A percentile compares a stretch with the other conserved stretches of the same genome.
phyloP scores from a whole-genome alignment of 345 rosid genomes.

The Corchorus capsularis region DNA sequence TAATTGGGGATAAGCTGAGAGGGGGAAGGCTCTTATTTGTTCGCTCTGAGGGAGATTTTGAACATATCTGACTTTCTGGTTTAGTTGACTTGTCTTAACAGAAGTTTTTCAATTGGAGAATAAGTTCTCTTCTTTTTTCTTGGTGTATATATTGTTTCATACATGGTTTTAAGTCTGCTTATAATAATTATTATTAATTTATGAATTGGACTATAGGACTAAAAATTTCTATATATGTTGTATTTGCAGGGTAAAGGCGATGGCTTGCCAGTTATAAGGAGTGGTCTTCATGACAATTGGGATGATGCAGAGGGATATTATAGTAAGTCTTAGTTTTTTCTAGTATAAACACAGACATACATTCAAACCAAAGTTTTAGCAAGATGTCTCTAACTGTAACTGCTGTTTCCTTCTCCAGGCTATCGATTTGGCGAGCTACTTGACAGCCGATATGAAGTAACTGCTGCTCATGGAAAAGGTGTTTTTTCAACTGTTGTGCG shows the following conservation, averaged over 20 bases:
- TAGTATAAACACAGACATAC: neutral
- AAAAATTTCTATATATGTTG: conserved; percentile 2
- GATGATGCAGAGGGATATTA: conserved; percentile 99
- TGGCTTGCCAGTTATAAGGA: conserved; percentile 66
- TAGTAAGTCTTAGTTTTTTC: conserved; percentile 51
- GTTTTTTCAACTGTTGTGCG: conserved; percentile 97
- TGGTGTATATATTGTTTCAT: neutral
- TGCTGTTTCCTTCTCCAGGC: conserved; percentile 45
- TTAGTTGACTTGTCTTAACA: neutral
- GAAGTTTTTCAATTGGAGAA: neutral
- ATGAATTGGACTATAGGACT: neutral
- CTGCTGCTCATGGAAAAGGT: conserved; percentile 98
- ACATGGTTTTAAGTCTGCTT: conserved; percentile 13
- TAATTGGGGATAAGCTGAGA: neutral
- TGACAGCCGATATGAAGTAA: conserved; percentile 93
- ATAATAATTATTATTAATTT: conserved; percentile 14
- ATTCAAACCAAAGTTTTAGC: neutral
- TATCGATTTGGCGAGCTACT: conserved; percentile 93
- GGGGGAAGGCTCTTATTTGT: neutral
- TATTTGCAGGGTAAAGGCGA: conserved; percentile 67
- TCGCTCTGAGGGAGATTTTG: neutral
- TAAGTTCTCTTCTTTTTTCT: neutral
- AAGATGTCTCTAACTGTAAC: neutral
- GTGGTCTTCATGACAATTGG: conserved; percentile 97
- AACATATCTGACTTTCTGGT: neutral